These are phyloP conservation scores for Colletotrichum endophyticum DNA, from an alignment of 2,329 filamentous ascomycete species.

Conservation along the genomic window DNA sequence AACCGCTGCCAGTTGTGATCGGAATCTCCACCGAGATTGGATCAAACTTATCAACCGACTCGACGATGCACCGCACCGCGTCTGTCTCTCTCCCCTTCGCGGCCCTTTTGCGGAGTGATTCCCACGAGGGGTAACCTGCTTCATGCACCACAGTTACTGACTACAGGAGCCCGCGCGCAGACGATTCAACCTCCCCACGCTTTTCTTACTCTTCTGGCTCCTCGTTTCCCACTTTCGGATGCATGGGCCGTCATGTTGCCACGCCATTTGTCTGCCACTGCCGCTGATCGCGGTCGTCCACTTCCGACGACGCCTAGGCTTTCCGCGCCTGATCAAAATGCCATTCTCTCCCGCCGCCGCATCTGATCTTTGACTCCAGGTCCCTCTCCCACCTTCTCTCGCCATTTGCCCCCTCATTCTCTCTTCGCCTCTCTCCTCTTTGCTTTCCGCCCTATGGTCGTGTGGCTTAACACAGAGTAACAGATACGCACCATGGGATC, in stretches of 20 bases:
- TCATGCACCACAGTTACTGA: background rate
- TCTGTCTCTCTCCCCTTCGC: background rate
- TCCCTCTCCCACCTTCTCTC: background rate
- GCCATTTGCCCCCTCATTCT: background rate
- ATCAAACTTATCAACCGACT: background rate
- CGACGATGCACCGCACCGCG: background rate
- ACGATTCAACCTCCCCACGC: background rate
- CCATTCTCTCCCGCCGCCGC: background rate
- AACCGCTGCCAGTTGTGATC: background rate
- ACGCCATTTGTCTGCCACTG: constrained; percentile 1
- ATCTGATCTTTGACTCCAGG: background rate
- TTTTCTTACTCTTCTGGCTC: background rate
- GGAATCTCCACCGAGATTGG: background rate
- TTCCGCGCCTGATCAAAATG: constrained; percentile 4
- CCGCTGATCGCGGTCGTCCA: background rate
- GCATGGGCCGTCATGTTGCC: background rate
- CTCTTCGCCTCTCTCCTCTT: background rate
- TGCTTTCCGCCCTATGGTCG: background rate
- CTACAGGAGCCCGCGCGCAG: background rate
- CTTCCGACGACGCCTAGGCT: background rate
- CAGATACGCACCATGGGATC: constrained; percentile 34
- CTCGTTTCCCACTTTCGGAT: background rate
- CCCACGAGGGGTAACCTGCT: background rate
- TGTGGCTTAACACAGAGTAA: background rate
- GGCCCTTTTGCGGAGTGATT: constrained; percentile 10